phyloP scores from a whole-genome alignment of 169 alveolate genomes.

The Cryptosporidium viatorum region DNA sequence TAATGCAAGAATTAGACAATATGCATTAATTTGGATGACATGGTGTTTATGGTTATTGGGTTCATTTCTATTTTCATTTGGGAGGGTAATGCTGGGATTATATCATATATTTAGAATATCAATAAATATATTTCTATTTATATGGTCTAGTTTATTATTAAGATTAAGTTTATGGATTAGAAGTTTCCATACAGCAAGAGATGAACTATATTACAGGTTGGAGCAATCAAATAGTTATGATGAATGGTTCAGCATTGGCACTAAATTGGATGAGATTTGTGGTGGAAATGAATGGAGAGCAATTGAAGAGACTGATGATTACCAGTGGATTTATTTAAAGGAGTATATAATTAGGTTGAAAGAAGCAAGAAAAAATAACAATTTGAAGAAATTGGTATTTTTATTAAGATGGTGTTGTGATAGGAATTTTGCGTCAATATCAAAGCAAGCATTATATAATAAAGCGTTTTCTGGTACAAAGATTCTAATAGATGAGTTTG shows the following conservation, averaged over 20 bases:
- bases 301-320: constrained; percentile 67
- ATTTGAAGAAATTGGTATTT: constrained; percentile 41
- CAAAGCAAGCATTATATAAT: constrained; percentile 40
- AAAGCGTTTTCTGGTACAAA: constrained; percentile 74
- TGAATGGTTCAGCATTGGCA: constrained; percentile 73
- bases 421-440: constrained; percentile 74
- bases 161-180: constrained; percentile 51
- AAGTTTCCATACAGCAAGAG: constrained; percentile 46
- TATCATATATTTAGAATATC: constrained; percentile 65
- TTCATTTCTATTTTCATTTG: constrained; percentile 59
- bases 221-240: constrained; percentile 67
- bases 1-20: constrained; percentile 50
- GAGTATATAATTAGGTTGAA: constrained; percentile 36
- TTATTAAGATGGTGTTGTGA: constrained; percentile 67
- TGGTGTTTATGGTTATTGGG: constrained; percentile 68
- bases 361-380: constrained; percentile 40
- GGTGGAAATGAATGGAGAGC: constrained; percentile 73
- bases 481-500: constrained; percentile 60
- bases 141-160: constrained; percentile 49
- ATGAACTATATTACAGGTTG: constrained; percentile 37
- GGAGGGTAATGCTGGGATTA: constrained; percentile 63
- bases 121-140: constrained; percentile 29
- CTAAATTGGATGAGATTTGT: constrained; percentile 45
- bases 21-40: constrained; percentile 58
- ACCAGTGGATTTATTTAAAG: constrained; percentile 59